Evolutionary conservation across 2,329 filamentous ascomycete species (phyloP).

Genomic region (Sclerotinia glacialis): DNA sequence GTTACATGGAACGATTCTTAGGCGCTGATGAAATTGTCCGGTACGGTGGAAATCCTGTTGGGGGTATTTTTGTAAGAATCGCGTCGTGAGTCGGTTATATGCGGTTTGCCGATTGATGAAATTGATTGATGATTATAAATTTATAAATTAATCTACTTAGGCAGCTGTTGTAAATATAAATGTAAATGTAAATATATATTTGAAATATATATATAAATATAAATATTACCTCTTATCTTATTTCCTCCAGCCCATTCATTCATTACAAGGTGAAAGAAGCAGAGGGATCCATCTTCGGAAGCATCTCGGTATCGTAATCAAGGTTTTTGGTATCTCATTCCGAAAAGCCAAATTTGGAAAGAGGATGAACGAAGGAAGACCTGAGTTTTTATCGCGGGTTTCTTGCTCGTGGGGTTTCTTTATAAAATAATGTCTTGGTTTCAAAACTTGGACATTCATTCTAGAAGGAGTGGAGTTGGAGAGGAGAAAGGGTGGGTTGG

Average conservation of each 20-base stretch:
- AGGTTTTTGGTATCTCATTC: background rate
- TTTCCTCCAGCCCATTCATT: conserved; percentile 2
- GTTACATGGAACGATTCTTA: conserved; percentile 6
- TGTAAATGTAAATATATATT: too few species aligned
- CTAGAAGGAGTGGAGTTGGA: conserved; percentile 12
- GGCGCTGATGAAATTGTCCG: background rate
- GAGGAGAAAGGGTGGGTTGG: background rate
- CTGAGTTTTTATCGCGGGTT: conserved; percentile 16
- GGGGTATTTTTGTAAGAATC: background rate
- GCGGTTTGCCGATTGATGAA: too few species aligned
- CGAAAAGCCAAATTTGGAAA: background rate
- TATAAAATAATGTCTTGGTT: background rate
- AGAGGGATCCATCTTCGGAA: background rate
- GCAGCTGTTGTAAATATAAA: too few species aligned
- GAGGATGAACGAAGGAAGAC: background rate
- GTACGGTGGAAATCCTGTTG: background rate
- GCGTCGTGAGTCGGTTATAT: too few species aligned
- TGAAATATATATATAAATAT: too few species aligned
- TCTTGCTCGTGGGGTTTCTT: background rate
- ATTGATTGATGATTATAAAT: too few species aligned
- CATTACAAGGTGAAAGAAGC: too few species aligned
- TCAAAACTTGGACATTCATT: background rate
- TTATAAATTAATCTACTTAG: too few species aligned
- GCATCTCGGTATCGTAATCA: conserved; percentile 3
- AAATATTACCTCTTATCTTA: background rate